Evolutionary conservation across 345 rosid genomes (phyloP).

Genomic region (Eucalyptus cladocalyx): DNA sequence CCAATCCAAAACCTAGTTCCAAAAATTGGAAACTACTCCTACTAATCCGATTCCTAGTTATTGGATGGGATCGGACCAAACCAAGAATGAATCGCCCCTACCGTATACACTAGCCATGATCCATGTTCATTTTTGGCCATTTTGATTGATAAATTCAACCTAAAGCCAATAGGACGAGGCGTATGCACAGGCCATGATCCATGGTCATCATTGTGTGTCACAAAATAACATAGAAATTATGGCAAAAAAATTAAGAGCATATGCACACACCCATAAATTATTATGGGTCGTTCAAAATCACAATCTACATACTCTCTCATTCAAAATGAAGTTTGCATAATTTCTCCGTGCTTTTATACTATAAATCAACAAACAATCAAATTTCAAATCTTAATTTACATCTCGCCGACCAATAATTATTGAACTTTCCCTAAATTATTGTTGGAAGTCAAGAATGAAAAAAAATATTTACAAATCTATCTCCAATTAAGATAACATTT

Average conservation of each 20-base stretch:
- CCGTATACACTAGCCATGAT: too few relatives aligned
- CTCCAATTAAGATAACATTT: too few relatives aligned
- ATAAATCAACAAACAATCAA: neutral
- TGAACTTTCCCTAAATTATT: neutral
- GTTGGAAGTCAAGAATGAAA: neutral
- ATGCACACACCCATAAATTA: neutral
- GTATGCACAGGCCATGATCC: neutral
- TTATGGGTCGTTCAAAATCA: neutral
- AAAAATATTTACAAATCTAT: too few relatives aligned
- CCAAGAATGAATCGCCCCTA: fast-evolving
- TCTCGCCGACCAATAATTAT: neutral
- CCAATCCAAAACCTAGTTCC: fast-evolving
- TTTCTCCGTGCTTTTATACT: too few relatives aligned
- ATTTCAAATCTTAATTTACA: neutral
- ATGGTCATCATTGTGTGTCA: neutral
- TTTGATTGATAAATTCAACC: neutral
- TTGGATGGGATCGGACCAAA: neutral
- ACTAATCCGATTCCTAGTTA: neutral
- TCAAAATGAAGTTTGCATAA: neutral
- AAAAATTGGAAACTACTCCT: neutral
- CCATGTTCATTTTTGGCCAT: neutral
- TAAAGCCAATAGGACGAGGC: neutral
- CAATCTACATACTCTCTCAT: neutral
- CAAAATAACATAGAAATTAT: too few relatives aligned
- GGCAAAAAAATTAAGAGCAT: neutral